phyloP scores from a whole-genome alignment of 768 basidiomycete genomes.

The Podaxis carcinomalis region DNA sequence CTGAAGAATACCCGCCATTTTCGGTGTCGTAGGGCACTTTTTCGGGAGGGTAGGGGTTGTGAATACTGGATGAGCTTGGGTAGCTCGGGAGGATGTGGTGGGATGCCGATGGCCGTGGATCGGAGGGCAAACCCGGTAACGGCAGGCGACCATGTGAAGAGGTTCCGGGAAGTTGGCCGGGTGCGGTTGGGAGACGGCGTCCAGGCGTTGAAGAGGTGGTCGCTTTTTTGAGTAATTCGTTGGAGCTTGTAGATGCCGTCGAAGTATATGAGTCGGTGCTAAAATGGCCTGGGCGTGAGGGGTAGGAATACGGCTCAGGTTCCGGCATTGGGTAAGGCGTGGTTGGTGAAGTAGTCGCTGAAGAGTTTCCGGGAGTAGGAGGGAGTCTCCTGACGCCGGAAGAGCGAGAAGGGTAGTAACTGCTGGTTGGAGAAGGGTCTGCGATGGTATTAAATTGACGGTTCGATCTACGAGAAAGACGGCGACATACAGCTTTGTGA shows the following conservation, averaged over 20 bases:
- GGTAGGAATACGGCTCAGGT: slow-evolving; percentile 35
- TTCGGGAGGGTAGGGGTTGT: neutral
- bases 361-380: slow-evolving; percentile 36
- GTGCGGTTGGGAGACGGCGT: slow-evolving; percentile 24
- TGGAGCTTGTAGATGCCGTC: slow-evolving; percentile 13
- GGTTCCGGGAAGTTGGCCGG: slow-evolving; percentile 10
- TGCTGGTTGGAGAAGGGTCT: slow-evolving; percentile 5
- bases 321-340: slow-evolving; percentile 35
- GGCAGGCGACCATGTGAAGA: slow-evolving; percentile 11
- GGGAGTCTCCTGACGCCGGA: slow-evolving; percentile 30
- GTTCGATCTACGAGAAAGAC: neutral
- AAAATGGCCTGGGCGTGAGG: slow-evolving; percentile 16
- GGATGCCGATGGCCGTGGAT: slow-evolving; percentile 14
- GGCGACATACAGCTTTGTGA: slow-evolving; percentile 4
- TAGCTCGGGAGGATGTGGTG: slow-evolving; percentile 5
- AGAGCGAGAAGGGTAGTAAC: neutral
- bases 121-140: slow-evolving; percentile 16
- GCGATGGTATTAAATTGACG: neutral
- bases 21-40: slow-evolving; percentile 1
- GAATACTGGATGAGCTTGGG: slow-evolving; percentile 2
- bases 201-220: slow-evolving; percentile 20
- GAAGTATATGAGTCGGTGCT: slow-evolving; percentile 14
- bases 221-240: slow-evolving; percentile 25
- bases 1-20: neutral
- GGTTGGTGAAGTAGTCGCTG: slow-evolving; percentile 22